A percentile compares a stretch with the other conserved stretches of the same genome.
Conservation (phyloP, 2,329 filamentous ascomycete genomes). For the Claviceps sp. region DNA sequence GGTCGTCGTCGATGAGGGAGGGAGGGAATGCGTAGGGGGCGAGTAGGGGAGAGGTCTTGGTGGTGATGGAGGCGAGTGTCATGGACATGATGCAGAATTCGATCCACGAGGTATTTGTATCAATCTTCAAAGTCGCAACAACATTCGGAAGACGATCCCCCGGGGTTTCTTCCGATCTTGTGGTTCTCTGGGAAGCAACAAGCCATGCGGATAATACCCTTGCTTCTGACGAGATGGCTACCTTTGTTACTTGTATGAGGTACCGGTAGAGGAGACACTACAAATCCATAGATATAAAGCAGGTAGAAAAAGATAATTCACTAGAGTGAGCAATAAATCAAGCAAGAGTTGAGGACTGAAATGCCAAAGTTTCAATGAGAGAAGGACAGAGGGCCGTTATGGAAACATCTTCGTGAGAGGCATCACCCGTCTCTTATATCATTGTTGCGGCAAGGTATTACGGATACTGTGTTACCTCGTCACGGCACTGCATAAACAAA, state of each 20-base stretch:
- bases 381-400: not conserved
- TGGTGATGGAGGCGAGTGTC: slow-evolving; percentile 1
- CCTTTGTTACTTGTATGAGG: not conserved
- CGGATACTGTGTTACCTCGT: not conserved
- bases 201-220: not conserved
- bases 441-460: not conserved
- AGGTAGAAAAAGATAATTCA: not conserved
- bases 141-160: not conserved
- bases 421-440: not conserved
- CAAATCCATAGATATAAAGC: not conserved
- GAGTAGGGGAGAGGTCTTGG: not conserved
- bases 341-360: too few species aligned
- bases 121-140: not conserved
- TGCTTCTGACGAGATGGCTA: not conserved
- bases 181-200: not conserved
- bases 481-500: not conserved
- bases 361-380: not conserved
- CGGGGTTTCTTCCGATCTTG: not conserved
- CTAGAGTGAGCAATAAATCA: too few species aligned
- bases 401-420: not conserved
- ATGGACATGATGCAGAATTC: not conserved
- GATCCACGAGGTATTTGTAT: not conserved
- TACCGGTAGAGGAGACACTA: not conserved
- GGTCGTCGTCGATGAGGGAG: not conserved
- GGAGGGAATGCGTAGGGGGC: not conserved